Base-by-base conservation (phyloP, 768 basidiomycete species). In the Termitomyces sp. region DNA sequence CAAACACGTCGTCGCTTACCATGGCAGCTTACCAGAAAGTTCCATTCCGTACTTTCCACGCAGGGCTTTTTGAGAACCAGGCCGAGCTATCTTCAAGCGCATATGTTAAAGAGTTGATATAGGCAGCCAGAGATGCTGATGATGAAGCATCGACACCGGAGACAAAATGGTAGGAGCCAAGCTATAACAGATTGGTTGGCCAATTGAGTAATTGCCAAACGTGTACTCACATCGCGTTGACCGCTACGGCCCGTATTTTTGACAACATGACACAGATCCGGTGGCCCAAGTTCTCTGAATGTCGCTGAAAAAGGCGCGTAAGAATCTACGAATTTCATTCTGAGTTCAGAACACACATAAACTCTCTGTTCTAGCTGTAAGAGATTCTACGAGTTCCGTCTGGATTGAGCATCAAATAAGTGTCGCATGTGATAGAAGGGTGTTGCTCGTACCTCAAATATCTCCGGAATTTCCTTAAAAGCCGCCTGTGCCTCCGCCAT, bases 71-170 rank as follows among this genome's bases (percentile, higher is more conserved):
- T 38, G 88, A 86, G 71, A 97, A 97, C 97, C 97, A 99, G 4
- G 92, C 88, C 32, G 87, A 84, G 59, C 82, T 86, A 65, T 96
- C 95, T 69, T 98, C 97, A 63, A 98, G 88, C 17, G 89, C 85
- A 70, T 98, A 98, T 6, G 94, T 96, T n/a, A 98, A 81, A 29
- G 95, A 97, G 77, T 99, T 98, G 74, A 98, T 91, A 75, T 99
- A 99, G 11, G 97, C 96, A 5, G 97, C 97, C 34, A 99, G 83
- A 0, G 95, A 96, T 4, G 97, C 97, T 20, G 96, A 98, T 6
- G 96, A 97, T 17, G 95, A 98, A 1, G 96, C 94, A 73, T 99
- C 97, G 56, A 99, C 93, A n/a, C 97, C 96, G 0, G 97, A 99
- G 60, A 97, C 85, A 68, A 93, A 98, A 76, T 99, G 97, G 73